These are phyloP conservation scores for Cryomyces minteri DNA, from an alignment of 495 filamentous ascomycete genomes.

Conservation along the genomic window DNA sequence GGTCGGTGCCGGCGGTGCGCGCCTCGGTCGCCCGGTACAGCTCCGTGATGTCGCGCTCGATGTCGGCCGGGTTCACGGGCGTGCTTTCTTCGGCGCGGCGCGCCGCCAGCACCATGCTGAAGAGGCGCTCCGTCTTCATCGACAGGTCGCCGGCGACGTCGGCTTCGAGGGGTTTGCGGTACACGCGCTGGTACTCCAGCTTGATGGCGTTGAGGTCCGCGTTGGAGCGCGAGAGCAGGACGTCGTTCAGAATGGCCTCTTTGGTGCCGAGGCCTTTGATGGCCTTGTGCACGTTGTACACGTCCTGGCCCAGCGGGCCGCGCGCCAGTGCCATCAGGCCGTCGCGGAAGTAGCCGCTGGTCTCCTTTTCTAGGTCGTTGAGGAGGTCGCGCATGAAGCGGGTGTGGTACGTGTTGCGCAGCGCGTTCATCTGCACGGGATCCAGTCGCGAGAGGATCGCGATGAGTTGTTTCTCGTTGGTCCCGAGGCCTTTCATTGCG, in stretches of 20 bases:
- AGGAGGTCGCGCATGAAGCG: constrained; percentile 47
- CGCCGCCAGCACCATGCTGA: constrained; percentile 55
- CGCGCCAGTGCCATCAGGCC: constrained; percentile 53
- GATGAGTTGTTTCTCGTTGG: constrained; percentile 61
- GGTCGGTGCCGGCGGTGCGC: constrained; percentile 45
- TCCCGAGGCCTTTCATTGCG: constrained; percentile 88
- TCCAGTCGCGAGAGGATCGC: constrained; percentile 44
- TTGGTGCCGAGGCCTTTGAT: constrained; percentile 71
- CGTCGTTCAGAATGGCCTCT: constrained; percentile 68
- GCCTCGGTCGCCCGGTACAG: constrained; percentile 57
- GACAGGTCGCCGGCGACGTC: constrained; percentile 65
- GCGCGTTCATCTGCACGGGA: constrained; percentile 48
- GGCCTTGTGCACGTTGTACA: constrained; percentile 41
- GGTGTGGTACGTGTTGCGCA: constrained; percentile 46
- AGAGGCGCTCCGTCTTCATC: constrained; percentile 67
- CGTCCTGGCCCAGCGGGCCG: constrained; percentile 60
- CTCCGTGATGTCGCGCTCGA: constrained; percentile 52
- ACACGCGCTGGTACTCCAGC: constrained; percentile 45
- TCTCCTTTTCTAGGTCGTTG: constrained; percentile 59
- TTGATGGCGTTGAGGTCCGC: constrained; percentile 75
- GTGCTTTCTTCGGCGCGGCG: constrained; percentile 55
- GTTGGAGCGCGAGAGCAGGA: constrained; percentile 65
- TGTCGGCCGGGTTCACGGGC: constrained; percentile 46
- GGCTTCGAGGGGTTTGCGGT: constrained; percentile 37
- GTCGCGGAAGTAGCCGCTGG: constrained; percentile 48